A percentile compares a stretch with the other conserved stretches of the same genome.
phyloP scores from a whole-genome alignment of 441 rosid genomes.

The Pelargonium fulgidum region DNA sequence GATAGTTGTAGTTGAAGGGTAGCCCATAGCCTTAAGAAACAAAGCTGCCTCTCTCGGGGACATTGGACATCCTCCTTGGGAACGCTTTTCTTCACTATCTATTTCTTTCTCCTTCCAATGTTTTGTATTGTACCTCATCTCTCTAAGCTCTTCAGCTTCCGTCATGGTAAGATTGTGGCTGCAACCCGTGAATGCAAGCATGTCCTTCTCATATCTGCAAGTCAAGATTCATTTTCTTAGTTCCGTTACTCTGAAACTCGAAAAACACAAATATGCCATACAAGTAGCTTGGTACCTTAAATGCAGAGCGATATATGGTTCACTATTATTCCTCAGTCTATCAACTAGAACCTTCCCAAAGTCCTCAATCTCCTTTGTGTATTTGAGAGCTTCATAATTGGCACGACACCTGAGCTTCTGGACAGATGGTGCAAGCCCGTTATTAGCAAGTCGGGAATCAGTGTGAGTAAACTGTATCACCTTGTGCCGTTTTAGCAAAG shows the following conservation, averaged over 20 bases:
- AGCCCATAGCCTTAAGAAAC: conserved; percentile 89
- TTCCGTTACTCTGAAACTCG: neutral
- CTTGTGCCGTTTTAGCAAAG: conserved; percentile 58
- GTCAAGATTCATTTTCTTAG: neutral
- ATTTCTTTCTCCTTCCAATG: conserved; percentile 98
- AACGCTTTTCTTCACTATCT: conserved; percentile 49
- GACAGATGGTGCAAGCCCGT: conserved; percentile 60
- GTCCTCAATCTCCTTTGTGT: conserved; percentile 59
- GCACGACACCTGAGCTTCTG: conserved; percentile 90
- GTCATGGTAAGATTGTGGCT: conserved; percentile 21
- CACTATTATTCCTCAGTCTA: conserved; percentile 56
- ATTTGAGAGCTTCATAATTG: conserved; percentile 71
- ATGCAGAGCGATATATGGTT: conserved; percentile 78
- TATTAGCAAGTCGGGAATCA: conserved; percentile 82
- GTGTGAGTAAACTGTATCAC: conserved; percentile 81
- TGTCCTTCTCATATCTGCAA: conserved; percentile 66
- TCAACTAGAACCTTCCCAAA: conserved; percentile 60
- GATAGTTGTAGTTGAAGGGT: conserved; percentile 66
- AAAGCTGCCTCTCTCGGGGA: conserved; percentile 86
- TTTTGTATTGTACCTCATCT: conserved; percentile 63
- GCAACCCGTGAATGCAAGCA: conserved; percentile 12
- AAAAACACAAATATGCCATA: neutral
- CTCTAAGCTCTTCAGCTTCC: conserved; percentile 62
- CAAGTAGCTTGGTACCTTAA: conserved; percentile 15
- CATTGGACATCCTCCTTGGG: conserved; percentile 89